Percentiles rank a stretch among this genome's conserved stretches.
Conservation (phyloP, 768 basidiomycete genomes). For the Steccherinum ochraceum region DNA sequence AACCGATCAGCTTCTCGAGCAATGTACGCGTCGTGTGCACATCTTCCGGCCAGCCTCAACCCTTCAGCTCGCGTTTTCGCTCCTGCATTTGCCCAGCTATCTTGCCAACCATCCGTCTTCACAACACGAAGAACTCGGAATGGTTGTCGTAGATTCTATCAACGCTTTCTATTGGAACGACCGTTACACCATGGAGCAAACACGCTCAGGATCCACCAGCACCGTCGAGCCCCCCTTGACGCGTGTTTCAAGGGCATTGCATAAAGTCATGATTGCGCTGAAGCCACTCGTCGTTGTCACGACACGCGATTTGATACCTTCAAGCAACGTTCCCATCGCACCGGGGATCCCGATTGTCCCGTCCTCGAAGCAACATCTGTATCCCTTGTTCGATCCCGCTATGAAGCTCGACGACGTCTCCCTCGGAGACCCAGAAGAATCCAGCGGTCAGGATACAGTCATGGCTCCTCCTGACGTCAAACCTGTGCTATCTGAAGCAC, state of each 20-base stretch:
- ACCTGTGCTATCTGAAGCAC: background rate
- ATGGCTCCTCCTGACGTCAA: background rate
- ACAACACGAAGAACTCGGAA: constrained; percentile 45
- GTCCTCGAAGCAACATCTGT: constrained; percentile 48
- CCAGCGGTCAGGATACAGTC: background rate
- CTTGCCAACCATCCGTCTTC: constrained; percentile 39
- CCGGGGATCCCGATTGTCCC: constrained; percentile 14
- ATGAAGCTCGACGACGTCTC: no score
- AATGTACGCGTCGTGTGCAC: constrained; percentile 35
- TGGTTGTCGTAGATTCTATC: constrained; percentile 71
- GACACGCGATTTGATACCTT: constrained; percentile 50
- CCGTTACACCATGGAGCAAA: constrained; percentile 55
- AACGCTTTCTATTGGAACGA: constrained; percentile 78
- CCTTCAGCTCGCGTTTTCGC: constrained; percentile 60
- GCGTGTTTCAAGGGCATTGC: constrained; percentile 28
- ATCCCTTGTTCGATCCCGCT: constrained; percentile 31
- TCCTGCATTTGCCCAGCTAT: constrained; percentile 51
- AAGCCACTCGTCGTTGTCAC: constrained; percentile 46
- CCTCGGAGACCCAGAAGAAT: background rate
- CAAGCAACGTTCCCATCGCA: constrained; percentile 11
- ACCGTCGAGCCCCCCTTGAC: constrained; percentile 9
- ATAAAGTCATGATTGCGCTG: constrained; percentile 43
- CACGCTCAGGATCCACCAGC: constrained; percentile 19
- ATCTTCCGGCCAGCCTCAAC: constrained; percentile 67
- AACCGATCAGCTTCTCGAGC: background rate